Conservation (phyloP, 2,329 filamentous ascomycete genomes). For the Nothophaeocryptopus gaeumannii region DNA sequence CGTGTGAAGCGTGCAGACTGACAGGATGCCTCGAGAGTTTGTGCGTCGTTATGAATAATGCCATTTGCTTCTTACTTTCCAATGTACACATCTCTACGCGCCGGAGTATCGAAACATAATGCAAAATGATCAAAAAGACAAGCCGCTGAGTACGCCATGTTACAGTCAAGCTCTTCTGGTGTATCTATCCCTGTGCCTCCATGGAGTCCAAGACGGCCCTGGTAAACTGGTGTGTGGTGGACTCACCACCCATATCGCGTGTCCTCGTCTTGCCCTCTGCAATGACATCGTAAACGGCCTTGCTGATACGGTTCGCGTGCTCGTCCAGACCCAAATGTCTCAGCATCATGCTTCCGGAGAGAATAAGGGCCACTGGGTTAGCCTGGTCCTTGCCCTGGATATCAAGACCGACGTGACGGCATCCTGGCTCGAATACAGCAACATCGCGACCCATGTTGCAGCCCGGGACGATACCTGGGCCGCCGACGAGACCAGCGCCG, state of each 20-base stretch:
- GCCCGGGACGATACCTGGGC: constrained; percentile 92
- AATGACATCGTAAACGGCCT: constrained; percentile 78
- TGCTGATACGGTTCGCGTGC: constrained; percentile 96
- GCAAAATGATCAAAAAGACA: constrained; percentile 1
- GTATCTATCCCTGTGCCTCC: constrained; percentile 52
- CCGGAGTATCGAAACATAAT: constrained; percentile 7
- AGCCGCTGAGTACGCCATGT: constrained; percentile 13
- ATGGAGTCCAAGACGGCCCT: constrained; percentile 91
- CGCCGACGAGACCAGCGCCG: constrained; percentile 92
- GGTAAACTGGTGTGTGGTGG: constrained; percentile 92
- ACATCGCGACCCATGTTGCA: constrained; percentile 99
- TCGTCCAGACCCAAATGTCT: constrained; percentile 96
- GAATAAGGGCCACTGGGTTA: constrained; percentile 92
- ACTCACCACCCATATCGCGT: constrained; percentile 89
- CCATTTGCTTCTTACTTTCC: background rate
- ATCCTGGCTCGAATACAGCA: constrained; percentile 97
- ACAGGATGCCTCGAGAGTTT: background rate
- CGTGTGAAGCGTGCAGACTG: no score
- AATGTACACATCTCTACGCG: constrained; percentile 11
- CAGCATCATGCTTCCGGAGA: constrained; percentile 95
- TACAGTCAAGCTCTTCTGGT: background rate
- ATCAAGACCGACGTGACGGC: constrained; percentile 97
- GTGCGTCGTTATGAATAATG: background rate
- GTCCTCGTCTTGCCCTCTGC: constrained; percentile 86
- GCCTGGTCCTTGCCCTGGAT: constrained; percentile 99